A percentile compares a stretch with the other conserved stretches of the same genome.
Conservation (phyloP, 441 rosid genomes). For the Corymbia citriodora region DNA sequence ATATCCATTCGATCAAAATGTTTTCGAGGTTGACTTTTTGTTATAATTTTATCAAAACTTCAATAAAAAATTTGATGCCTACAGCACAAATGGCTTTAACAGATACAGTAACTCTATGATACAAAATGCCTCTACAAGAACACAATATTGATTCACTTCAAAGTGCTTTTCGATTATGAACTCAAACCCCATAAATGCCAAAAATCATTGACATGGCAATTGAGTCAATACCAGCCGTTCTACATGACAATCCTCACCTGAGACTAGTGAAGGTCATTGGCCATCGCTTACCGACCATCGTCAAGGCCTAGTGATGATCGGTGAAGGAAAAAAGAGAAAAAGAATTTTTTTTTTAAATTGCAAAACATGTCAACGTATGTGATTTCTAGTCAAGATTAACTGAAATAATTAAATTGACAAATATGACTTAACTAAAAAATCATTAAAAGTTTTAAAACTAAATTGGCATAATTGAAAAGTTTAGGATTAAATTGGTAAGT, state of each 20-base stretch:
- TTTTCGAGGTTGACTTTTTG: fast-evolving
- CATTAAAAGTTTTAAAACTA: too few species aligned
- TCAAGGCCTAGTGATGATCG: too few species aligned
- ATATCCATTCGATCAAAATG: background rate
- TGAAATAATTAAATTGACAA: background rate
- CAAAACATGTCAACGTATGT: background rate
- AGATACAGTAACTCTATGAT: background rate
- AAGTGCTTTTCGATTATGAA: background rate
- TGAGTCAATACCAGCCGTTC: too few species aligned
- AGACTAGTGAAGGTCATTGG: background rate
- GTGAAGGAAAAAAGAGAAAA: too few species aligned
- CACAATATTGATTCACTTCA: background rate
- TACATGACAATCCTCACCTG: background rate
- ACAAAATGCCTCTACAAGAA: background rate
- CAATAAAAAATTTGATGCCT: background rate
- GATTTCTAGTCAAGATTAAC: background rate
- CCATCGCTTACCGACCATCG: too few species aligned
- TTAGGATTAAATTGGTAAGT: too few species aligned
- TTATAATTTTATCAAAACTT: background rate
- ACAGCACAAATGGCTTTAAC: background rate
- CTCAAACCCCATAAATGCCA: background rate
- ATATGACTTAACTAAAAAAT: too few species aligned
- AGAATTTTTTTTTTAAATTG: too few species aligned
- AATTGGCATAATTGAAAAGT: too few species aligned
- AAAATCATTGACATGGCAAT: background rate